Evolutionary conservation across 352 stramenopile species (phyloP).

Genomic region (Phytophthora constricta): DNA sequence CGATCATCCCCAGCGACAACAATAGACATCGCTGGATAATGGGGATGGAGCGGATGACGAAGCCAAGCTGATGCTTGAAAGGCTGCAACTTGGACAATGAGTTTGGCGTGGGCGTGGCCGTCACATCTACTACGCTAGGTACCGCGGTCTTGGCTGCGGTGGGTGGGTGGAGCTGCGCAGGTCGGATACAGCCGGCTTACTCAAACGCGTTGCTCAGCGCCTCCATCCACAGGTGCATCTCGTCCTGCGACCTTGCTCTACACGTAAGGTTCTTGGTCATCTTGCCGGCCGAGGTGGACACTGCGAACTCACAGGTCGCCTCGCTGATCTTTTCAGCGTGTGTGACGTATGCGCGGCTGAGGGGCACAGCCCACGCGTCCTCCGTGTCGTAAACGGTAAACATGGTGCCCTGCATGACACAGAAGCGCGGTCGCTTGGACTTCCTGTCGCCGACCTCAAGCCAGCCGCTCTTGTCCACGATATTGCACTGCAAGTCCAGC

Average conservation of each 20-base stretch:
- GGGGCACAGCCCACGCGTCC: slow-evolving; percentile 79
- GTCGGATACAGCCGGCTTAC: slow-evolving; percentile 41
- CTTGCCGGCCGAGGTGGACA: slow-evolving; percentile 74
- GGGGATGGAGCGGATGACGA: slow-evolving; percentile 24
- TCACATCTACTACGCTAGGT: slow-evolving; percentile 53
- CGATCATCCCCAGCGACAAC: slow-evolving; percentile 15
- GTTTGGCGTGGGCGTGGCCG: slow-evolving; percentile 22
- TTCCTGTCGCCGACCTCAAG: slow-evolving; percentile 82
- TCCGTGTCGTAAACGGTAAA: slow-evolving; percentile 87
- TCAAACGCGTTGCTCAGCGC: slow-evolving; percentile 59
- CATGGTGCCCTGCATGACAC: slow-evolving; percentile 82
- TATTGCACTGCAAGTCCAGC: slow-evolving; percentile 71
- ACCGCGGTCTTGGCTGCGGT: slow-evolving; percentile 32
- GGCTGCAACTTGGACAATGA: slow-evolving; percentile 17
- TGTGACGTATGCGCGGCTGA: slow-evolving; percentile 79
- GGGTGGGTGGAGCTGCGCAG: slow-evolving; percentile 15
- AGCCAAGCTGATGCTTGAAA: slow-evolving; percentile 17
- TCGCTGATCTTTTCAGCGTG: slow-evolving; percentile 69
- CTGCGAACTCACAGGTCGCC: slow-evolving; percentile 62
- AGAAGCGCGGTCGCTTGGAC: slow-evolving; percentile 74
- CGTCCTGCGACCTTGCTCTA: slow-evolving; percentile 69
- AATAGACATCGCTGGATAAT: slow-evolving; percentile 15
- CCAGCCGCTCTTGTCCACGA: slow-evolving; percentile 85
- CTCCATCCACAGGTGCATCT: slow-evolving; percentile 84
- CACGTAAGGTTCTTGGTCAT: slow-evolving; percentile 74